These are phyloP conservation scores for Gracilaria domingensis DNA, from an alignment of 23 red algal genomes.

Conservation along the genomic window DNA sequence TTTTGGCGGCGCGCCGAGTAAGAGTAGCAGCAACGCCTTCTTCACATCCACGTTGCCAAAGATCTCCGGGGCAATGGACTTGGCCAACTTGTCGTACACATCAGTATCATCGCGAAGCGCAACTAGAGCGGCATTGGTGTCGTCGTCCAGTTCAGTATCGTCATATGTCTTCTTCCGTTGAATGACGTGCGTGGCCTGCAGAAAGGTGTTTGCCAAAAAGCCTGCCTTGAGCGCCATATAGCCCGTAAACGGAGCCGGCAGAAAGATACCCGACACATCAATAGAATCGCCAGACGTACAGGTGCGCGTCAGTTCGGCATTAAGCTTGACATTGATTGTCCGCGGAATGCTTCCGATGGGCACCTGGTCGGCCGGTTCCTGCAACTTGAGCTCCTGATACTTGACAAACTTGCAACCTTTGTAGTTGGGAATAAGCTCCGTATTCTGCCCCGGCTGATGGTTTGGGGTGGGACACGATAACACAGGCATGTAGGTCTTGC, in stretches of 20 bases:
- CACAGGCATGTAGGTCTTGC: conserved; percentile 90
- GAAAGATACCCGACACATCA: conserved; percentile 89
- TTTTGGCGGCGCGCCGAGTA: conserved; percentile 89
- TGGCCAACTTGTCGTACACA: conserved; percentile 83
- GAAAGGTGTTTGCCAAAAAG: conserved; percentile 91
- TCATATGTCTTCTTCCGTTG: conserved; percentile 88
- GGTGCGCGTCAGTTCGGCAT: conserved; percentile 79
- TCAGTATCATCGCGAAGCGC: conserved; percentile 55
- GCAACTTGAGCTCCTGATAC: conserved; percentile 98
- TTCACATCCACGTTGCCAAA: conserved; percentile 95
- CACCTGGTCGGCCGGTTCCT: conserved; percentile 96
- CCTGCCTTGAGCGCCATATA: conserved; percentile 88
- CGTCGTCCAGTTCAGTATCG: conserved; percentile 55
- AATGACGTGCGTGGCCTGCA: conserved; percentile 82
- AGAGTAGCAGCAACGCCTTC: conserved; percentile 85
- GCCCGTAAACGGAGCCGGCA: conserved; percentile 85
- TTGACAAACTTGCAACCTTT: conserved; percentile 90
- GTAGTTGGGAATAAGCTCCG: conserved; percentile 77
- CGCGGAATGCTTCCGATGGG: conserved; percentile 98
- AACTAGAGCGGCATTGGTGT: conserved; percentile 50
- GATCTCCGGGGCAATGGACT: conserved; percentile 96
- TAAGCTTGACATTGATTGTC: conserved; percentile 89
- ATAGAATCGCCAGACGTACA: conserved; percentile 90
- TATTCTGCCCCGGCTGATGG: conserved; percentile 43
- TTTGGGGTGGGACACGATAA: conserved; percentile 72